These are phyloP conservation scores for Drechslerella dactyloides DNA, from an alignment of 2,329 filamentous ascomycete species.

Conservation along the genomic window DNA sequence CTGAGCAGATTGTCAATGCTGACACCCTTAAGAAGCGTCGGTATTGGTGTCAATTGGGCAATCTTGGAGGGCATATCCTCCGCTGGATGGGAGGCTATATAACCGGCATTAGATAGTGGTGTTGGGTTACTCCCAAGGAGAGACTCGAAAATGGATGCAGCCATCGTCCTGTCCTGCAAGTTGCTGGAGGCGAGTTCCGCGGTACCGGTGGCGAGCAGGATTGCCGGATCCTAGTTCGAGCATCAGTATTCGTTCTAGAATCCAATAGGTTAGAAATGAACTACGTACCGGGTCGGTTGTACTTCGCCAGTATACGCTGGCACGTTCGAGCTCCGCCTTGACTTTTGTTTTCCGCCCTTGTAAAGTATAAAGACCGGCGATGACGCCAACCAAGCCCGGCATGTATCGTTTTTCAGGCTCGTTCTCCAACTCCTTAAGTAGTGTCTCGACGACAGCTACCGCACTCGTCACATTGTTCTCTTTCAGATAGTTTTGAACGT, in stretches of 20 bases:
- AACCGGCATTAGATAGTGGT: slow-evolving; percentile 74
- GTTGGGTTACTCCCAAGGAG: slow-evolving; percentile 70
- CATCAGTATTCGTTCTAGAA: slow-evolving; percentile 3
- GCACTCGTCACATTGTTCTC: slow-evolving; percentile 53
- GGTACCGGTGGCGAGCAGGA: slow-evolving; percentile 81
- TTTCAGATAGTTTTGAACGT: slow-evolving; percentile 53
- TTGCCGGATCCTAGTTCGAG: slow-evolving; percentile 60
- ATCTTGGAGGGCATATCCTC: slow-evolving; percentile 65
- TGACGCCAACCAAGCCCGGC: slow-evolving; percentile 80
- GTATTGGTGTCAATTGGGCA: slow-evolving; percentile 65
- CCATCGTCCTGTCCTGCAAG: slow-evolving; percentile 70
- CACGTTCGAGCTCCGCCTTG: slow-evolving; percentile 75
- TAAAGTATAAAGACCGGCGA: slow-evolving; percentile 77
- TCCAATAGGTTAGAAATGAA: background rate
- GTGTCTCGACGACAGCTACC: slow-evolving; percentile 49
- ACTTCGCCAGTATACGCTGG: slow-evolving; percentile 79
- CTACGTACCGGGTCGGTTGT: slow-evolving; percentile 56
- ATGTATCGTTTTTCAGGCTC: slow-evolving; percentile 59
- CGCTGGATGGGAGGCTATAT: slow-evolving; percentile 76
- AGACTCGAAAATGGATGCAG: slow-evolving; percentile 78
- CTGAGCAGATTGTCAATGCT: slow-evolving; percentile 69
- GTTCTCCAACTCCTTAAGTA: slow-evolving; percentile 58
- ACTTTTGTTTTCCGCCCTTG: slow-evolving; percentile 76
- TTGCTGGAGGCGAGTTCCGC: slow-evolving; percentile 79
- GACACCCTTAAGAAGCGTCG: slow-evolving; percentile 67